A percentile compares a stretch with the other conserved stretches of the same genome.
Conservation (phyloP, 352 stramenopile species). For the Phytophthora europaea region DNA sequence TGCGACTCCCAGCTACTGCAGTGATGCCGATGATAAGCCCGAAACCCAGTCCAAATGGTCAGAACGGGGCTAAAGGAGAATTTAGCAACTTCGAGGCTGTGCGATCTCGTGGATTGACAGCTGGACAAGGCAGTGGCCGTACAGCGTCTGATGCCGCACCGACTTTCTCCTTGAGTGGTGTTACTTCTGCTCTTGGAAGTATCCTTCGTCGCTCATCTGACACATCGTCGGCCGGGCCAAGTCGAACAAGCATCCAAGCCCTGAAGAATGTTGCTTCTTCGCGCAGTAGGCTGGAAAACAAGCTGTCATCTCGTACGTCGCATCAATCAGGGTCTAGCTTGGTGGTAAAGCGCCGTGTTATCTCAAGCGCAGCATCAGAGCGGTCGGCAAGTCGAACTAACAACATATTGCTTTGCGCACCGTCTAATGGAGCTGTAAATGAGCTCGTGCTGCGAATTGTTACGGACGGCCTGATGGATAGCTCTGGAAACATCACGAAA, state of each 20-base stretch:
- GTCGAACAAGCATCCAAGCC: slow-evolving; percentile 68
- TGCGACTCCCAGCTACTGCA: slow-evolving; percentile 63
- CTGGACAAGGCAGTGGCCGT: slow-evolving; percentile 18
- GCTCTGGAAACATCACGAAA: slow-evolving; percentile 52
- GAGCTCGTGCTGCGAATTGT: slow-evolving; percentile 91
- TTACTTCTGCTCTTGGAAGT: slow-evolving; percentile 57
- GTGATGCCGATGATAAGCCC: slow-evolving; percentile 44
- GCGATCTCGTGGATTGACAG: slow-evolving; percentile 40
- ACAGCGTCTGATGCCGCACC: slow-evolving; percentile 9
- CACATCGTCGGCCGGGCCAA: slow-evolving; percentile 31
- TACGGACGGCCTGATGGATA: slow-evolving; percentile 83
- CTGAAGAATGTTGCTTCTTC: slow-evolving; percentile 68
- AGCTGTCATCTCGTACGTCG: slow-evolving; percentile 50
- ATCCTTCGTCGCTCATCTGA: slow-evolving; percentile 68
- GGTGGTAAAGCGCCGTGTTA: slow-evolving; percentile 60
- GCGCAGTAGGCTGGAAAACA: slow-evolving; percentile 75
- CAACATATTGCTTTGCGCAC: slow-evolving; percentile 89
- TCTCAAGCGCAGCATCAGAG: slow-evolving; percentile 49
- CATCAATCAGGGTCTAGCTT: slow-evolving; percentile 38
- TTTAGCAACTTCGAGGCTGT: slow-evolving; percentile 69
- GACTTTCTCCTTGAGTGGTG: slow-evolving; percentile 70
- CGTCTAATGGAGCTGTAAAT: slow-evolving; percentile 93
- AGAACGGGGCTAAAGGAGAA: slow-evolving; percentile 28
- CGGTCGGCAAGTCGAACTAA: slow-evolving; percentile 43
- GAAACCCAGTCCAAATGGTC: slow-evolving; percentile 29